A percentile compares a stretch with the other conserved stretches of the same genome.
These are phyloP conservation scores for Coccinonectria pachysandricola DNA, from an alignment of 2,329 filamentous ascomycete species.

Conservation along the genomic window DNA sequence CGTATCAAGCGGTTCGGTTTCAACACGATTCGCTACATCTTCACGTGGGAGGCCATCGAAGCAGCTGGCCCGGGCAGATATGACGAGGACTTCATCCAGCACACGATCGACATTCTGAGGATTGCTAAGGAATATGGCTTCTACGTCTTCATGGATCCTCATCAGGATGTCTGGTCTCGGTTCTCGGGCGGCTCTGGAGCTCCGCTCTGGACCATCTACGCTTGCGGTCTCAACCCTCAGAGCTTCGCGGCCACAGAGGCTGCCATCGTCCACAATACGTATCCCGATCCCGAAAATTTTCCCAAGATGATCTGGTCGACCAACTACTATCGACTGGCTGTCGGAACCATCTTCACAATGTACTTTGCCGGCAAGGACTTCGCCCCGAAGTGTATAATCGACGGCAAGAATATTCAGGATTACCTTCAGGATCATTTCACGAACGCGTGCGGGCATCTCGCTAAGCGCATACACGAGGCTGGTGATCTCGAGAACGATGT, in stretches of 20 bases:
- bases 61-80: slow-evolving; percentile 82
- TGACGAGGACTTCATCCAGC: slow-evolving; percentile 86
- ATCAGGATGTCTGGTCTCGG: slow-evolving; percentile 97
- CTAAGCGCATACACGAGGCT: slow-evolving; percentile 76
- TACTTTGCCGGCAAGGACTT: slow-evolving; percentile 90
- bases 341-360: slow-evolving; percentile 84
- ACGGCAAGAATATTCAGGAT: slow-evolving; percentile 93
- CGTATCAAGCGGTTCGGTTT: slow-evolving; percentile 82
- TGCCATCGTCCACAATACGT: slow-evolving; percentile 90
- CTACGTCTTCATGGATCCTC: slow-evolving; percentile 96
- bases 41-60: slow-evolving; percentile 99
- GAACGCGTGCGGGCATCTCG: slow-evolving; percentile 68
- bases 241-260: slow-evolving; percentile 81
- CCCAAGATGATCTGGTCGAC: slow-evolving; percentile 99
- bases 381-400: slow-evolving; percentile 89
- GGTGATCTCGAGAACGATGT: slow-evolving; percentile 79
- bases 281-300: slow-evolving; percentile 71
- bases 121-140: slow-evolving; percentile 85
- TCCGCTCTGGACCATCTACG: slow-evolving; percentile 96
- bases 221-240: slow-evolving; percentile 79
- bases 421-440: slow-evolving; percentile 85
- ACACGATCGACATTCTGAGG: slow-evolving; percentile 77
- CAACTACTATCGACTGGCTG: slow-evolving; percentile 82
- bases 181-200: slow-evolving; percentile 91
- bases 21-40: slow-evolving; percentile 93